phyloP scores from a whole-genome alignment of 139 green algal species.

The Trebouxia sp. region DNA sequence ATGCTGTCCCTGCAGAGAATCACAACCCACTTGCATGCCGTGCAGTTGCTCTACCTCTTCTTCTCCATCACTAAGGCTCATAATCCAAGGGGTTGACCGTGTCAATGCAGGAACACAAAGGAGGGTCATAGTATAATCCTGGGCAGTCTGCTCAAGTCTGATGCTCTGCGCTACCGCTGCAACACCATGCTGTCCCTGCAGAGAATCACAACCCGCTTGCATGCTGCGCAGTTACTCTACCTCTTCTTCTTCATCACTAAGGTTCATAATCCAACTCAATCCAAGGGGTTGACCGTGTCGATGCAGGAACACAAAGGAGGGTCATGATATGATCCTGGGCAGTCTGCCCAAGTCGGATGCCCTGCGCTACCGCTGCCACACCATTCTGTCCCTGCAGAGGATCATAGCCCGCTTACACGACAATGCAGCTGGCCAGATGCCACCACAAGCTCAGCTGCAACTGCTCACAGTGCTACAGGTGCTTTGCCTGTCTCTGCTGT shows the following conservation, averaged over 20 bases:
- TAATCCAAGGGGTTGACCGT: neutral
- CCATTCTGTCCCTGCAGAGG: constrained; percentile 30
- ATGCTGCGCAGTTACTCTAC: neutral
- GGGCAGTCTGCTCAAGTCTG: too few species aligned
- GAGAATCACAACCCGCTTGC: neutral
- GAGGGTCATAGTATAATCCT: too few species aligned
- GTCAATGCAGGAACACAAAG: too few species aligned
- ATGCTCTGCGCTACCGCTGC: too few species aligned
- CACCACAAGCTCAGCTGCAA: constrained; percentile 12
- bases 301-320: neutral
- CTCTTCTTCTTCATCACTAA: neutral
- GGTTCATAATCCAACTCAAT: neutral
- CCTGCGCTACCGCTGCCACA: constrained; percentile 31
- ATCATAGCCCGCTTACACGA: constrained; percentile 4
- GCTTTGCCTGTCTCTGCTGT: too few species aligned
- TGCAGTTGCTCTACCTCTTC: neutral
- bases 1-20: constrained; percentile 29
- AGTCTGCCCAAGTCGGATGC: neutral
- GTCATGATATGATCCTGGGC: neutral
- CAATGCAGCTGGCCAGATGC: constrained; percentile 15
- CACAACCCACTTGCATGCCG: neutral
- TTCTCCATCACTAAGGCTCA: neutral
- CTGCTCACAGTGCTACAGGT: too few species aligned
- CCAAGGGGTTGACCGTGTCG: neutral
- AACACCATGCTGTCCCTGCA: neutral